Evolutionary conservation across 1,139 yeast species (phyloP), one percentile per base, ranked within the genome.

Genomic region (Geotrichum macrosporum): DNA sequence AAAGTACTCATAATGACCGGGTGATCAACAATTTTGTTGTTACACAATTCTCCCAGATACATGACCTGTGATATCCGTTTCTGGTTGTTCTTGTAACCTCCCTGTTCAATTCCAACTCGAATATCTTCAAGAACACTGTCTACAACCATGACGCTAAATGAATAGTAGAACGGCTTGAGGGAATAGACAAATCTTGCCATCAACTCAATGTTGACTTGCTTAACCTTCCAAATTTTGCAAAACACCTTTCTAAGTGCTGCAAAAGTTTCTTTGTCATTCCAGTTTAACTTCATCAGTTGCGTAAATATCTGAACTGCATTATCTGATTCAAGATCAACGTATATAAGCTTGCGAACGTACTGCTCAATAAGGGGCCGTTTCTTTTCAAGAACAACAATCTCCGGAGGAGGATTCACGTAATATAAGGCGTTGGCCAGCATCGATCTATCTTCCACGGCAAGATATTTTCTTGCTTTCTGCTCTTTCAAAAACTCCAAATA

Each of bases 61-160:
- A 70, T 75, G 8, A 78, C 74, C 48, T 80, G 78, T 0, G 94
- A 73, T 52, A 85, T 66, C 53, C 95, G 68, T 24, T 68, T 67
- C 61, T 88, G 75, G 56, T 81, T 83, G 44, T 69, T 64, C 44
- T 79, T 70, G 59, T 76, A 82, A 54, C 78, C 80, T 55, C 81
- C 78, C 5, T 71, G 56, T 58, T 88, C 96, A 52, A 87, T 65
- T 0, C 89, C 94, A 24, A 79, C 62, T 8, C 75, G 70, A 13
- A 84, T 73, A 27, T 73, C 71, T 57, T 88, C 96, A 16, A 84
- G 54, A 1, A 83, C 53, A n/a, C 76, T 68, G 60, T 89, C 96
- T 41, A 85, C 67, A 1, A 80, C 75, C 38, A 59, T 59, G 1
- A 74, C 66, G 3, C 68, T 64, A 42, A 77, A 69, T 16, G 65